Base-by-base conservation (phyloP, 352 stramenopile species). In the Thalassiosira hispida region DNA sequence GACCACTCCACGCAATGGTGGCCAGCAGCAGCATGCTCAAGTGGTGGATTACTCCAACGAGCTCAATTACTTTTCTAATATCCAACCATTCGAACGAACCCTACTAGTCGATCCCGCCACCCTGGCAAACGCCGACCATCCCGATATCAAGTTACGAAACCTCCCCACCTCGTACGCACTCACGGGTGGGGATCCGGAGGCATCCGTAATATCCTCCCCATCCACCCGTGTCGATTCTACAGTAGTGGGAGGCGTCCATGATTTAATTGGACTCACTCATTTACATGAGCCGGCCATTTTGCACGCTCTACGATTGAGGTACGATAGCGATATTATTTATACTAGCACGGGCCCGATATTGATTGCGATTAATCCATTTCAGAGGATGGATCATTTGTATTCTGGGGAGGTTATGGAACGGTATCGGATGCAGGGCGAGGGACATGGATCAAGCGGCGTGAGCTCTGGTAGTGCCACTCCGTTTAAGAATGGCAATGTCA, bases 321-420 rank as follows among this genome's bases (percentile, higher is more conserved):
- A 96, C 76, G 94, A 97, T 81, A 18, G 61, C 0, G 70, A 84
- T 42, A 81, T 97, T 46, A 97, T 97, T 9, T 99, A 99, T 88
- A 98, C 96, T 3, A 97, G 95, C 81, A 98, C 95, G 27, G 96
- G 96, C 52, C 95, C 98, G 47, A 98, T 98, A 79, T 96, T 97
- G 35, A 97, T 99, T 68, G 96, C 97, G 5, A 93, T 98, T 44
- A 99, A 99, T 81, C 97, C 96, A 31, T 99, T 98, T 84, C 93
- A 91, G 46, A 85, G 60, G 55, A 90, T 91, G 71, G 61, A 72
- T 20, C 11, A 74, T 9, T 62, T 91, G 42, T 93, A 93, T 51
- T 83, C 77, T 4, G 49, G 83, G 31, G 81, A 90, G 23, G 51
- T 85, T 38, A 92, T 79, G 74, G 79, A 76, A 52, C 22, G 7